Evolutionary conservation across 1,139 yeast species (phyloP).

Genomic region (Yamadazyma aaseri): DNA sequence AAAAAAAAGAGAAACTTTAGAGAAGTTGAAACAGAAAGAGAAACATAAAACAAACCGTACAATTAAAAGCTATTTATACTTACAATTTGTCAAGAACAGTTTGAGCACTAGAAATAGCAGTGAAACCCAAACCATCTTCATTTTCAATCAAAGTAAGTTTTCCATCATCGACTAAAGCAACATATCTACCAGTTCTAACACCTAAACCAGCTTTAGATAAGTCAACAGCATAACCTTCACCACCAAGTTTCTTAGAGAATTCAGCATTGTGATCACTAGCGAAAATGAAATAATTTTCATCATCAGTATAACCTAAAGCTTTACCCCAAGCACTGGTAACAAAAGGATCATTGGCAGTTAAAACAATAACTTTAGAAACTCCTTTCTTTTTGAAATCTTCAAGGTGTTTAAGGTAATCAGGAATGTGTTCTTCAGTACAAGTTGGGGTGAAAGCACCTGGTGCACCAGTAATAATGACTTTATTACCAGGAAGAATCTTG

Average conservation of each 20-base stretch:
- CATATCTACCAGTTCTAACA: slow-evolving; percentile 69
- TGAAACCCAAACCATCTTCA: slow-evolving; percentile 59
- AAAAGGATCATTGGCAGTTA: slow-evolving; percentile 82
- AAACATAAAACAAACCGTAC: no score
- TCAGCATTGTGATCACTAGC: slow-evolving; percentile 70
- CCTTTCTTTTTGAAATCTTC: slow-evolving; percentile 62
- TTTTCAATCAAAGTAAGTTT: slow-evolving; percentile 61
- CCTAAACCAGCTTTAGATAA: slow-evolving; percentile 59
- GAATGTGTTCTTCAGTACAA: slow-evolving; percentile 79
- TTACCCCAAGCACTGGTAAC: slow-evolving; percentile 83
- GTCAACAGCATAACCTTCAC: slow-evolving; percentile 51
- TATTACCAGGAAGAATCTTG: slow-evolving; percentile 47
- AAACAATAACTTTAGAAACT: slow-evolving; percentile 66
- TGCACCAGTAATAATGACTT: slow-evolving; percentile 71
- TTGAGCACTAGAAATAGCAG: slow-evolving; percentile 59
- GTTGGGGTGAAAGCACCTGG: slow-evolving; percentile 95
- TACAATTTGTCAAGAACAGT: slow-evolving; percentile 41
- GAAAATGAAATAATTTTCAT: slow-evolving; percentile 52
- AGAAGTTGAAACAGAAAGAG: background rate
- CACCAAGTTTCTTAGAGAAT: slow-evolving; percentile 55
- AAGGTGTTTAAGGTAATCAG: slow-evolving; percentile 59
- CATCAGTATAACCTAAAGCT: slow-evolving; percentile 54
- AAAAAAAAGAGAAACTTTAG: background rate
- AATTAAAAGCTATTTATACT: no score
- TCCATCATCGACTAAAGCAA: slow-evolving; percentile 63